Evolutionary conservation across 2,329 filamentous ascomycete genomes (phyloP).

Genomic region (Aspergillus brasiliensis): DNA sequence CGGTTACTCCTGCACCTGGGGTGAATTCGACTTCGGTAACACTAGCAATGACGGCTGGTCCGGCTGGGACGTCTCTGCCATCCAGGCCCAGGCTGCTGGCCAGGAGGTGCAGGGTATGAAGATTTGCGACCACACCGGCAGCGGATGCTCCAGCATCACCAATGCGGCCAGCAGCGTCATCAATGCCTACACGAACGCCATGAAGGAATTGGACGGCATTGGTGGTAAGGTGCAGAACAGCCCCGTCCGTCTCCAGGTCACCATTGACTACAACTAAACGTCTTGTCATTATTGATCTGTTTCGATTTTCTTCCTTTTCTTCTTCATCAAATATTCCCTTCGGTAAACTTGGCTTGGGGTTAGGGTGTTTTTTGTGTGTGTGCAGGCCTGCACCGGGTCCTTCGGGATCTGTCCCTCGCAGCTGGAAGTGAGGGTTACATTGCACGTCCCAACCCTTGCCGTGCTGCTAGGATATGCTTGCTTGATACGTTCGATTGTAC

Average conservation of each 20-base stretch:
- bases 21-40: constrained; percentile 44
- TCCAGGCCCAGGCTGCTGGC: constrained; percentile 34
- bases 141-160: constrained; percentile 36
- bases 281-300: constrained; percentile 10
- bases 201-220: too few relatives aligned
- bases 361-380: constrained; percentile 13
- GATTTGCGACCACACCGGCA: constrained; percentile 34
- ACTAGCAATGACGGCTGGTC: constrained; percentile 34
- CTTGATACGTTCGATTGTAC: background rate
- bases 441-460: background rate
- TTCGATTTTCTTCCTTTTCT: constrained; percentile 12
- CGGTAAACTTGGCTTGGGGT: constrained; percentile 12
- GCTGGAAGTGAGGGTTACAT: constrained; percentile 11
- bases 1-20: constrained; percentile 43
- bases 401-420: constrained; percentile 7
- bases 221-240: too few relatives aligned
- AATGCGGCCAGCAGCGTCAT: constrained; percentile 21
- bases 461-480: background rate
- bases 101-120: constrained; percentile 39
- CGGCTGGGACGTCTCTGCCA: constrained; percentile 46
- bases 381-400: background rate
- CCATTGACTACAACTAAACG: constrained; percentile 33
- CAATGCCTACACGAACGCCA: constrained; percentile 44
- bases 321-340: constrained; percentile 8
- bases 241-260: constrained; percentile 35